phyloP scores from a whole-genome alignment of 768 basidiomycete genomes.

The Auriscalpium vulgare region DNA sequence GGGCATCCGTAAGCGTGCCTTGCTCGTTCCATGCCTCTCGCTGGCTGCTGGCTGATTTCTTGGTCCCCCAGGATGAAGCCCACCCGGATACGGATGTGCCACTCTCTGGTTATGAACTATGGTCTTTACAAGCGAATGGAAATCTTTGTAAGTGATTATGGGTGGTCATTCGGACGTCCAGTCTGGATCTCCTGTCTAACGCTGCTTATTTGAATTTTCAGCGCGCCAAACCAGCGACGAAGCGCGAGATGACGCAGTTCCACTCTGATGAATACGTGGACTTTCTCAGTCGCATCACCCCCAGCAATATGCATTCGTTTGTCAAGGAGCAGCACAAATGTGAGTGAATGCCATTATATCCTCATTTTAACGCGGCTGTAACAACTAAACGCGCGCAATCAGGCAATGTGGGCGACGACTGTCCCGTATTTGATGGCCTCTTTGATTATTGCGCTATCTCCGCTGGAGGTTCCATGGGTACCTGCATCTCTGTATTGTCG shows the following conservation, averaged over 20 bases:
- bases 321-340: slow-evolving; percentile 96
- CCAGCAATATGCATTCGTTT: slow-evolving; percentile 90
- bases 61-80: slow-evolving; percentile 75
- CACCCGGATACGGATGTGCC: slow-evolving; percentile 98
- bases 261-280: slow-evolving; percentile 99
- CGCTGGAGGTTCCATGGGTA: slow-evolving; percentile 99
- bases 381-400: not conserved
- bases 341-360: slow-evolving; percentile 27
- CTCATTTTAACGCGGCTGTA: not conserved
- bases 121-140: slow-evolving; percentile 99
- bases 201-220: slow-evolving; percentile 24
- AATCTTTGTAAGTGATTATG: slow-evolving; percentile 75
- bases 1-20: slow-evolving; percentile 69
- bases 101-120: slow-evolving; percentile 99
- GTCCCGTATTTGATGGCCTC: slow-evolving; percentile 95
- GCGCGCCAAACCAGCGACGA: slow-evolving; percentile 98
- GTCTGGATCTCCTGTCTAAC: not conserved
- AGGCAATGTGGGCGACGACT: slow-evolving; percentile 99
- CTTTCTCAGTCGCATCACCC: slow-evolving; percentile 88
- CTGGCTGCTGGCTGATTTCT: slow-evolving; percentile 14
- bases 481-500: slow-evolving; percentile 19
- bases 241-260: slow-evolving; percentile 99
- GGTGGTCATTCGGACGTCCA: not conserved
- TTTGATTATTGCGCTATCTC: slow-evolving; percentile 99
- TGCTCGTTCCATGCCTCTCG: slow-evolving; percentile 4